Evolutionary conservation across 208 protist genomes (phyloP).

Genomic region (Crithidia thermophila): DNA sequence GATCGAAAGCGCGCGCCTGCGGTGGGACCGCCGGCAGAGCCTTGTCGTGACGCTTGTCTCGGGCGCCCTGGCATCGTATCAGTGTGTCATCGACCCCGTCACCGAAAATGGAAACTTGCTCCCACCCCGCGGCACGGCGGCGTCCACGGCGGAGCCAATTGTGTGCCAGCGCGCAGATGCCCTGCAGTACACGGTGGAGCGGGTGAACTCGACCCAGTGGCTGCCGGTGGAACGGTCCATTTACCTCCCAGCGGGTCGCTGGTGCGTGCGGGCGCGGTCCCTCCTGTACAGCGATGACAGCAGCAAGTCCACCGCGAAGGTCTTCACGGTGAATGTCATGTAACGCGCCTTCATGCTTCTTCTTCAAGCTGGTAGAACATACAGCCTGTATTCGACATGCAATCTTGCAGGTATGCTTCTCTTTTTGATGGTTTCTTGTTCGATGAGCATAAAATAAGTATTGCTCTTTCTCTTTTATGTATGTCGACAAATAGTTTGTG

Average conservation of each 20-base stretch:
- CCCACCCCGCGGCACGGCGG: not conserved
- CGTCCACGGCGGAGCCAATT: constrained; percentile 5
- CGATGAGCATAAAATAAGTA: too few relatives aligned
- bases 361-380: not conserved
- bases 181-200: constrained; percentile 63
- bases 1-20: constrained; percentile 42
- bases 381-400: too few relatives aligned
- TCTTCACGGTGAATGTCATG: constrained; percentile 70
- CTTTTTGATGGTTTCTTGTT: too few relatives aligned
- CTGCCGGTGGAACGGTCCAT: constrained; percentile 45
- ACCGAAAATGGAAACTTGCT: constrained; percentile 16
- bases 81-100: constrained; percentile 26
- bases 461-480: too few relatives aligned
- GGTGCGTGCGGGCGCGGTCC: constrained; percentile 74
- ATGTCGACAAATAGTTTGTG: too few relatives aligned
- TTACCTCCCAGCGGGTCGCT: constrained; percentile 70
- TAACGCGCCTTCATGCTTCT: constrained; percentile 3
- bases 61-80: constrained; percentile 1
- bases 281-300: constrained; percentile 34
- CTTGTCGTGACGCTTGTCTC: constrained; percentile 22
- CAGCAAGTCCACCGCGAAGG: constrained; percentile 49
- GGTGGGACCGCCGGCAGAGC: constrained; percentile 32
- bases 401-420: too few relatives aligned
- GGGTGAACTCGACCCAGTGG: constrained; percentile 61
- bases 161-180: constrained; percentile 32